Conservation (phyloP, 2,329 filamentous ascomycete genomes). For the Trichoderma sp. region DNA sequence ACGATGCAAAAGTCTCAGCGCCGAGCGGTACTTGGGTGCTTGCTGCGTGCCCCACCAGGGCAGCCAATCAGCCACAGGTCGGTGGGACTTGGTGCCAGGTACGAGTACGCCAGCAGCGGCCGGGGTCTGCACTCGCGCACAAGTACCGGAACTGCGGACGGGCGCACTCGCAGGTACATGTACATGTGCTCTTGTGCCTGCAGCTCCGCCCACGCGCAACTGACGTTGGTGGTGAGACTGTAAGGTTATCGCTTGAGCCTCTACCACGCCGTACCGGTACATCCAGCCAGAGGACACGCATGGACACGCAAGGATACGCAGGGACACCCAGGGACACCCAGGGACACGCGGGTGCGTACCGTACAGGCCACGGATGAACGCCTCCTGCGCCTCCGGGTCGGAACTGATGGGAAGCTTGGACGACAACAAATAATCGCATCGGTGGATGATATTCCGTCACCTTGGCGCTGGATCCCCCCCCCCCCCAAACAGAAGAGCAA, state of each 20-base stretch:
- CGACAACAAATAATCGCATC: neutral
- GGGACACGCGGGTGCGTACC: too few species aligned
- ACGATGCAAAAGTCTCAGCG: neutral
- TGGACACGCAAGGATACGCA: too few species aligned
- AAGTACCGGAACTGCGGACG: neutral
- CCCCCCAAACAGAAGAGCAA: too few species aligned
- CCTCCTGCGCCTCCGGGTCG: neutral
- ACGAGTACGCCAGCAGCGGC: neutral
- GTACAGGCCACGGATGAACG: neutral
- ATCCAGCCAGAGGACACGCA: too few species aligned
- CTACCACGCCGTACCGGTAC: neutral
- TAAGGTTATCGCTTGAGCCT: neutral
- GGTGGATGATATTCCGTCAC: too few species aligned
- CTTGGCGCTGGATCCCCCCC: neutral
- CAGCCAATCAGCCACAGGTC: neutral
- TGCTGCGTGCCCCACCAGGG: too few species aligned
- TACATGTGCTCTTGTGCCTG: neutral
- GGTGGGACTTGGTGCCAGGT: constrained; percentile 13
- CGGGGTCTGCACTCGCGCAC: neutral
- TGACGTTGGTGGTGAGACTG: neutral
- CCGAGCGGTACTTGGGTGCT: neutral
- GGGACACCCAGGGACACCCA: too few species aligned
- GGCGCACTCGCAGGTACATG: neutral
- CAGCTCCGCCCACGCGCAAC: neutral
- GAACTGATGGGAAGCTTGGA: neutral